These are phyloP conservation scores for Fusarium torulosum DNA, from an alignment of 2,329 filamentous ascomycete species.

Conservation along the genomic window DNA sequence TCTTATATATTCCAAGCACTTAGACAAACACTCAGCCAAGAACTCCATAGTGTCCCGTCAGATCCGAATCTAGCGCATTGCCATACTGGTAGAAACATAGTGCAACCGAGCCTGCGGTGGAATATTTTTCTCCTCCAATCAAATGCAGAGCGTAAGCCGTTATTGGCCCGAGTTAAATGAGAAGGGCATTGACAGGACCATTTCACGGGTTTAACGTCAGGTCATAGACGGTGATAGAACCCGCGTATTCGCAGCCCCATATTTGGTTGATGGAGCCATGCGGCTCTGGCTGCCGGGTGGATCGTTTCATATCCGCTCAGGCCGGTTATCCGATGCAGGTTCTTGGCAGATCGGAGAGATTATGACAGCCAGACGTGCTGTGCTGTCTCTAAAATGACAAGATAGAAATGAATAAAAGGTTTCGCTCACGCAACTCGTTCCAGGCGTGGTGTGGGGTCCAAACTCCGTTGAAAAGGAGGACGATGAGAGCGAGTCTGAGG, in stretches of 20 bases:
- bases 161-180: constrained; percentile 21
- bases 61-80: constrained; percentile 1
- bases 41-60: not conserved
- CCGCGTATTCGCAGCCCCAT: not conserved
- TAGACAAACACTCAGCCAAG: not conserved
- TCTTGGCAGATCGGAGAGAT: constrained; percentile 6
- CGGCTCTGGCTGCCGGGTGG: constrained; percentile 9
- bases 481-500: too few relatives aligned
- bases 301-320: constrained; percentile 15
- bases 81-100: not conserved
- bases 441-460: too few relatives aligned
- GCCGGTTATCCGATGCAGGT: constrained; percentile 20
- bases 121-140: constrained; percentile 30
- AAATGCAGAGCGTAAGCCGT: accelerated
- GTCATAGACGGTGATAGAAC: not conserved
- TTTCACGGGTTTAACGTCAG: not conserved
- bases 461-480: too few relatives aligned
- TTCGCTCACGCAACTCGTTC: too few relatives aligned
- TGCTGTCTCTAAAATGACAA: not conserved
- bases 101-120: not conserved
- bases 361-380: not conserved
- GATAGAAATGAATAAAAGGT: too few relatives aligned
- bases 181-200: not conserved
- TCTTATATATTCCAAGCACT: constrained; percentile 15
- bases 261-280: not conserved